phyloP scores from a whole-genome alignment of 331 rosid species.

The Stylosanthes scabra region DNA sequence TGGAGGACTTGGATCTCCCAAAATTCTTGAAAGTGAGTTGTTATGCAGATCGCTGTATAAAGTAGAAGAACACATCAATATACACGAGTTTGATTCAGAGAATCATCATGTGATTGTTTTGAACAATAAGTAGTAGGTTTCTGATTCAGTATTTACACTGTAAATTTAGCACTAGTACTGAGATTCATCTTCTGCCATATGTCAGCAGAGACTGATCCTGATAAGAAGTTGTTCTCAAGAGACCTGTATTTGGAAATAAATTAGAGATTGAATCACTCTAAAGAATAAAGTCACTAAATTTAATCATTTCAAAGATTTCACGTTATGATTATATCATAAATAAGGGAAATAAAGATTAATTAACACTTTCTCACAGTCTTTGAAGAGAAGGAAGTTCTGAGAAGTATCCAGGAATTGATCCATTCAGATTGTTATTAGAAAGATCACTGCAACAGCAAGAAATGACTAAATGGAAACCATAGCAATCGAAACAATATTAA shows the following conservation, averaged over 20 bases:
- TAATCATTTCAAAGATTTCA: not conserved
- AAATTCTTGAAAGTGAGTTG: slow-evolving; percentile 57
- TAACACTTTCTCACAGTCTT: slow-evolving; percentile 65
- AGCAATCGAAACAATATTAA: slow-evolving; percentile 20
- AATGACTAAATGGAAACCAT: slow-evolving; percentile 16
- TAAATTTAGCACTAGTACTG: slow-evolving; percentile 46
- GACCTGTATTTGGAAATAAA: slow-evolving; percentile 54
- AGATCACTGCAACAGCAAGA: slow-evolving; percentile 57
- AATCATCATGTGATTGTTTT: slow-evolving; percentile 17
- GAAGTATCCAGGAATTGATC: slow-evolving; percentile 65
- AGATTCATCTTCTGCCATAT: slow-evolving; percentile 62
- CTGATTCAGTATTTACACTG: slow-evolving; percentile 54
- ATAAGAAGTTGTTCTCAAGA: slow-evolving; percentile 58
- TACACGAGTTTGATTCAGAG: slow-evolving; percentile 29
- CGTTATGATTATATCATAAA: slow-evolving; percentile 6
- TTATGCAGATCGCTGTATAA: slow-evolving; percentile 69
- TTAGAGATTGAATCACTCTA: slow-evolving; percentile 23
- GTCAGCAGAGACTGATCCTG: slow-evolving; percentile 58
- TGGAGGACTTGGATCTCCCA: slow-evolving; percentile 56
- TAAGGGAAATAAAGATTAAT: slow-evolving; percentile 21
- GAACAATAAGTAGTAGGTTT: not conserved
- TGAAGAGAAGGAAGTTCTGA: slow-evolving; percentile 67
- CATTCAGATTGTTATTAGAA: slow-evolving; percentile 70
- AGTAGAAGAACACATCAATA: slow-evolving; percentile 29
- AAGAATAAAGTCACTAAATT: slow-evolving; percentile 15